phyloP scores from a whole-genome alignment of 495 filamentous ascomycete genomes.

The Neurospora sp. region DNA sequence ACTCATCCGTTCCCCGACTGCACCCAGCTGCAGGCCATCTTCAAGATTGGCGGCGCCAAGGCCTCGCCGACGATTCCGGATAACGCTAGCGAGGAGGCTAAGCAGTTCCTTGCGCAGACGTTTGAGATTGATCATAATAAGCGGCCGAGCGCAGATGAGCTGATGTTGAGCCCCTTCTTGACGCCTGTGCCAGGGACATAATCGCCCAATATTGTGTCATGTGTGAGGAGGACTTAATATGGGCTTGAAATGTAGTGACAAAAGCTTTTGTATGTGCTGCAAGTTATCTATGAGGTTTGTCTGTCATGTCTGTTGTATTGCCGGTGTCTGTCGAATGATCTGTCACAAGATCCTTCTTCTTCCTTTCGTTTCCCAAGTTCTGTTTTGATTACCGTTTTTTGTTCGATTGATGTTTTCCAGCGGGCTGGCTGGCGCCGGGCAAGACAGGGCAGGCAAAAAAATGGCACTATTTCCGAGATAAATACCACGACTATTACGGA shows the following conservation, averaged over 20 bases:
- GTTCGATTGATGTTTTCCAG: neutral
- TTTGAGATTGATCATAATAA: constrained; percentile 93
- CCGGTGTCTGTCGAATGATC: neutral
- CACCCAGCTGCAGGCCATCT: constrained; percentile 95
- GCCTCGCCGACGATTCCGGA: constrained; percentile 86
- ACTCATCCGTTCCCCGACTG: constrained; percentile 95
- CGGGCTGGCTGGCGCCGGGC: neutral
- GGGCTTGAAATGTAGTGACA: neutral
- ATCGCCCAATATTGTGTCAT: neutral
- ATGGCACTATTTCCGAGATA: neutral
- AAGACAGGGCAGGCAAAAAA: neutral
- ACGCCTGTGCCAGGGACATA: constrained; percentile 40
- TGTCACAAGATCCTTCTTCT: neutral
- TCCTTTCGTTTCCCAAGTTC: neutral
- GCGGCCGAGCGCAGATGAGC: constrained; percentile 81
- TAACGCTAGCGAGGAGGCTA: constrained; percentile 75
- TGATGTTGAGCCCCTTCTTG: constrained; percentile 74
- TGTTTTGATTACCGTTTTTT: neutral
- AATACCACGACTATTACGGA: neutral
- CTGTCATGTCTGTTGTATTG: neutral
- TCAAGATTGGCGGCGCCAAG: constrained; percentile 85
- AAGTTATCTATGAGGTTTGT: neutral
- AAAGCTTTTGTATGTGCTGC: neutral
- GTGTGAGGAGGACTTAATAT: neutral
- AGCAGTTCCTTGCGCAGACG: constrained; percentile 73